Base-by-base conservation (phyloP, 2,329 filamentous ascomycete species). In the Elsinoe ampelina region DNA sequence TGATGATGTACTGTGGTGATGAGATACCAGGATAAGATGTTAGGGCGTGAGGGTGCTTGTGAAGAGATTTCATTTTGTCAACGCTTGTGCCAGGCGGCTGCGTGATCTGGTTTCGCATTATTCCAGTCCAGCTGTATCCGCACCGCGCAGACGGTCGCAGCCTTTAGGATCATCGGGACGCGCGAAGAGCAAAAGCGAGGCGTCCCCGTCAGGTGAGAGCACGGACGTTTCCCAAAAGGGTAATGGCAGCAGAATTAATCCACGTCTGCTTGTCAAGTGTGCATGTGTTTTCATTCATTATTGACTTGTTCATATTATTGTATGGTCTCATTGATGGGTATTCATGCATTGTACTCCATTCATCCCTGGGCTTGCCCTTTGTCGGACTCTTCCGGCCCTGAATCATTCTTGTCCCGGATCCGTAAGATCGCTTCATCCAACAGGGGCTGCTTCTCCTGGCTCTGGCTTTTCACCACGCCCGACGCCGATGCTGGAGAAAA, bases 21-120 rank as follows among this genome's bases (percentile, higher is more conserved):
- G 41, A 22, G 26, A 13, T 41, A 42, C 12, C 41, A 26, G 26
- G 20, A 48, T 13, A 47, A 15, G 41, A 56, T 15, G 54, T 20
- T 36, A 22, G 42, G 11, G 48, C 20, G 48, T 17, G 48, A 35
- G 15, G 48, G 35, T 35, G 32, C 20, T 22, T 22, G 19, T 20
- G 48, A 52, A 52, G 48, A 38, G 48, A 52, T 52, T 52, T 52
- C 48, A 52, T 52, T 45, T 45, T 45, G 32, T 41, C 54, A 20
- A 36, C 15, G 54, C 41, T 36, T n/a, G 30, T 17, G 42, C 39
- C 38, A 47, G 41, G 54, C 50, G 22, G 35, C 30, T 32, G 54
- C 39, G 12, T 45, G 41, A 38, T 22, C 34, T 36, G 22, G 54
- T 45, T 56, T 47, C 39, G 38, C 22, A 22, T 22, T 22, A 47